phyloP scores from a whole-genome alignment of 257 asterid genomes.

The Plantago major region DNA sequence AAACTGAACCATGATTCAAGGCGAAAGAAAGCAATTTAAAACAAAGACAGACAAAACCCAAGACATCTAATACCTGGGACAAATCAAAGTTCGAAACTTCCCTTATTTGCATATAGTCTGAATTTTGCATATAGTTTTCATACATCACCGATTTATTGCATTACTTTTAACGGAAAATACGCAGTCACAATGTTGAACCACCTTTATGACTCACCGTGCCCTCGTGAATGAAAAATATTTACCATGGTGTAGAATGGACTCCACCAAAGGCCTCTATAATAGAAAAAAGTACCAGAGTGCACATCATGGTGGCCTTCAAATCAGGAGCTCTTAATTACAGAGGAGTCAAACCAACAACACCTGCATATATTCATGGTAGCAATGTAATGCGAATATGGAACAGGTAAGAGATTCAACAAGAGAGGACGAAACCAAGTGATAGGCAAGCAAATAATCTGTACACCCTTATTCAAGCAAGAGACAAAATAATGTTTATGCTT shows the following conservation, averaged over 20 bases:
- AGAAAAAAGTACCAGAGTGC: constrained; percentile 16
- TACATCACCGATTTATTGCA: constrained; percentile 16
- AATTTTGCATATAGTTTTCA: constrained; percentile 5
- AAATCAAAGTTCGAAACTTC: constrained; percentile 1
- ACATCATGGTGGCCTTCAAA: constrained; percentile 1
- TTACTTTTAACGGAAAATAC: constrained; percentile 4
- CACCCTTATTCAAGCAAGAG: neutral
- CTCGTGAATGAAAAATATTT: neutral
- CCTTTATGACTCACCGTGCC: constrained; percentile 8
- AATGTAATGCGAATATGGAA: constrained; percentile 4
- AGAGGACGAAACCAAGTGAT: neutral
- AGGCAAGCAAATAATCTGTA: neutral
- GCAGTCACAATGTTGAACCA: constrained; percentile 19
- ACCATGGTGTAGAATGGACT: constrained; percentile 17
- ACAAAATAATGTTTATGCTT: no score
- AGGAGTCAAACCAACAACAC: constrained; percentile 91
- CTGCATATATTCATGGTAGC: constrained; percentile 29
- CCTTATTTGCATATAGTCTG: no score
- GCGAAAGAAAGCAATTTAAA: neutral
- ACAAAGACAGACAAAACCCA: neutral
- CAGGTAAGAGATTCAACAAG: neutral
- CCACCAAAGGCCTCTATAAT: constrained; percentile 30
- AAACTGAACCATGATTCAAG: constrained; percentile 7
- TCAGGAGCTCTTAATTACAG: constrained; percentile 27
- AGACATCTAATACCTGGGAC: constrained; percentile 3